phyloP scores from a whole-genome alignment of 257 asterid genomes.

The Echium plantagineum region DNA sequence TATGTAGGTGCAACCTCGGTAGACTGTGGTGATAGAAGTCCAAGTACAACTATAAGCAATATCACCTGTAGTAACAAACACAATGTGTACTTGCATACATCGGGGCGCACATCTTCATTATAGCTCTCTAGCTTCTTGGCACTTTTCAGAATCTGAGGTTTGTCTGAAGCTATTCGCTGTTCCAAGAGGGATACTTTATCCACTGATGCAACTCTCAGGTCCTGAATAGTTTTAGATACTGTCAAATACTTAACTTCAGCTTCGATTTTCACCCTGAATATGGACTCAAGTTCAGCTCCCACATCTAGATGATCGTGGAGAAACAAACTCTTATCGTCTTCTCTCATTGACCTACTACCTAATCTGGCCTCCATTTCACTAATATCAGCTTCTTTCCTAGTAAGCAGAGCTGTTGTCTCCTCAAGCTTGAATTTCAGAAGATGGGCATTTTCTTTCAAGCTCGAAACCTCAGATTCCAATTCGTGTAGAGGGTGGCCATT shows the following conservation, averaged over 20 bases:
- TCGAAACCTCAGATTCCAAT: constrained; percentile 24
- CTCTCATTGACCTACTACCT: no score
- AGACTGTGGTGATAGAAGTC: constrained; percentile 22
- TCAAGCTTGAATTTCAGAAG: constrained; percentile 20
- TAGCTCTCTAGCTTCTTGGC: constrained; percentile 32
- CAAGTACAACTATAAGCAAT: constrained; percentile 24
- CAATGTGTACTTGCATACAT: constrained; percentile 38
- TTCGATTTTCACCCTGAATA: constrained; percentile 60
- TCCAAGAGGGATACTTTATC: constrained; percentile 42
- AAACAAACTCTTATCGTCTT: no score
- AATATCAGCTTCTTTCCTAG: constrained; percentile 18
- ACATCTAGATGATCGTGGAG: constrained; percentile 3
- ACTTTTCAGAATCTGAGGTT: constrained; percentile 29
- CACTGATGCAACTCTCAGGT: constrained; percentile 28
- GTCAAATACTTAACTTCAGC: constrained; percentile 56
- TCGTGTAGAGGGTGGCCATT: constrained; percentile 11
- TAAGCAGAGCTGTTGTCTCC: constrained; percentile 15
- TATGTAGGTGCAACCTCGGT: constrained; percentile 61
- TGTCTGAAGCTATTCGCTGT: constrained; percentile 40
- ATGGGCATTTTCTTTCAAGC: constrained; percentile 13
- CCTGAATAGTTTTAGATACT: constrained; percentile 34
- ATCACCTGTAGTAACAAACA: constrained; percentile 44
- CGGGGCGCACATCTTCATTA: constrained; percentile 28
- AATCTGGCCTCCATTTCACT: constrained; percentile 20
- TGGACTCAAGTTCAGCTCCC: constrained; percentile 41